phyloP scores from a whole-genome alignment of 2,329 filamentous ascomycete species.

The Aspergillus persii region DNA sequence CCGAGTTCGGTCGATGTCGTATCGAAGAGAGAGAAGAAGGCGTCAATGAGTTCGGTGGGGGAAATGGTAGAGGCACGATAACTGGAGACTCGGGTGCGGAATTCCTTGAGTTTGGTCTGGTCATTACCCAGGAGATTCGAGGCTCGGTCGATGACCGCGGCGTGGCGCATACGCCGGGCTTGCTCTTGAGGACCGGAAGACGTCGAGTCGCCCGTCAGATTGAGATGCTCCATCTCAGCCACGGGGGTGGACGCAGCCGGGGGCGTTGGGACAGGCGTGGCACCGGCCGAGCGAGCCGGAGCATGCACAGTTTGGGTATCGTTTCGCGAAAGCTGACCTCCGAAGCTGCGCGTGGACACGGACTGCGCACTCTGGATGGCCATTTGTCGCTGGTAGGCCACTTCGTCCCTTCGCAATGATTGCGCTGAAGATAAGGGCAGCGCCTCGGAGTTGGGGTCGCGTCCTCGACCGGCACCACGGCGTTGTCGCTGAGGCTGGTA shows the following conservation, averaged over 20 bases:
- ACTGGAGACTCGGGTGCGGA: conserved; percentile 75
- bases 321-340: conserved; percentile 70
- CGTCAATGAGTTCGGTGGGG: conserved; percentile 76
- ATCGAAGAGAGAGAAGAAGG: conserved; percentile 84
- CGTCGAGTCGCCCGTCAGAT: conserved; percentile 40
- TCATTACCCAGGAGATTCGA: conserved; percentile 78
- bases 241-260: conserved; percentile 29
- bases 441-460: conserved; percentile 83
- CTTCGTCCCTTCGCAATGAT: conserved; percentile 76
- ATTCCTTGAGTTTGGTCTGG: conserved; percentile 68
- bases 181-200: conserved; percentile 71
- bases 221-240: conserved; percentile 52
- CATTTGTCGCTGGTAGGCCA: conserved; percentile 88
- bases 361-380: conserved; percentile 87
- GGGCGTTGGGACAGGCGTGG: conserved; percentile 26
- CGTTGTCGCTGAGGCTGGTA: conserved; percentile 64
- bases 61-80: conserved; percentile 70
- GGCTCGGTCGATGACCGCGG: conserved; percentile 81
- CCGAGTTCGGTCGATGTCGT: conserved; percentile 77
- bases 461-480: conserved; percentile 64
- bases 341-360: conserved; percentile 75
- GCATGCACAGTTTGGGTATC: conserved; percentile 49
- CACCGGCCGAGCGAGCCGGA: conserved; percentile 35
- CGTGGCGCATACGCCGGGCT: conserved; percentile 75
- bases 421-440: conserved; percentile 75